These are phyloP conservation scores for Penicillium sp. DNA, from an alignment of 2,329 filamentous ascomycete genomes.

Conservation along the genomic window DNA sequence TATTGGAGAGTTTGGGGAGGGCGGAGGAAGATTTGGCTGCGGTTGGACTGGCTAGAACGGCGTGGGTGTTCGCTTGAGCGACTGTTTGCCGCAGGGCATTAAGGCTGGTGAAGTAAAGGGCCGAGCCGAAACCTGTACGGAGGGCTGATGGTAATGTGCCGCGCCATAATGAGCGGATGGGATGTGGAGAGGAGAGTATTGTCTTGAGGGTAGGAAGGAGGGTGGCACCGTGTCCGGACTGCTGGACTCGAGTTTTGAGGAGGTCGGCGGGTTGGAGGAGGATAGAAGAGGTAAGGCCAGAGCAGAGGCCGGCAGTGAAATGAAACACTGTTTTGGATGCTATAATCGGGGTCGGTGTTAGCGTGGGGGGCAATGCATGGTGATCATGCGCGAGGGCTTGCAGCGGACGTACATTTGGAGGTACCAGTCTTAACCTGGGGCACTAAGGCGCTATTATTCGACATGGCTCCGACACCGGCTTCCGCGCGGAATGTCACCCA, in stretches of 20 bases:
- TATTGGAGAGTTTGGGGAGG: constrained; percentile 80
- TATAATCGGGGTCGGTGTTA: constrained; percentile 13
- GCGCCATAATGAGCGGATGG: constrained; percentile 81
- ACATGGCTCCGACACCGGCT: constrained; percentile 26
- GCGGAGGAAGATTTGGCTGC: constrained; percentile 64
- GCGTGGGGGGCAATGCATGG: neutral
- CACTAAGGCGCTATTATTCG: constrained; percentile 35
- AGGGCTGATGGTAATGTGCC: constrained; percentile 92
- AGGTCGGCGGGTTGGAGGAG: constrained; percentile 94
- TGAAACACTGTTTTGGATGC: constrained; percentile 66
- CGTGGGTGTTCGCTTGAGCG: constrained; percentile 48
- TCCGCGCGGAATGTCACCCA: constrained; percentile 9
- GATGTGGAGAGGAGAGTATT: constrained; percentile 68
- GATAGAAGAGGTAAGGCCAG: constrained; percentile 84
- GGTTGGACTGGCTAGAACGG: constrained; percentile 40
- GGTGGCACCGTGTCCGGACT: constrained; percentile 70
- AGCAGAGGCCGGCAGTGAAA: constrained; percentile 84
- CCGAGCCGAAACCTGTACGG: constrained; percentile 88
- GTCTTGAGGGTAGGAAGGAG: constrained; percentile 70
- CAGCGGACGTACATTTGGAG: constrained; percentile 33
- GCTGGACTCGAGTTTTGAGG: constrained; percentile 94
- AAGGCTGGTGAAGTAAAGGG: constrained; percentile 89
- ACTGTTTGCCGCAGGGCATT: constrained; percentile 78
- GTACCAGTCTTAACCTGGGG: constrained; percentile 34
- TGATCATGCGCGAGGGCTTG: constrained; percentile 1